Evolutionary conservation across 2,329 filamentous ascomycete genomes (phyloP), one percentile per base, ranked within the genome.

Genomic region (Laburnicola sp.): DNA sequence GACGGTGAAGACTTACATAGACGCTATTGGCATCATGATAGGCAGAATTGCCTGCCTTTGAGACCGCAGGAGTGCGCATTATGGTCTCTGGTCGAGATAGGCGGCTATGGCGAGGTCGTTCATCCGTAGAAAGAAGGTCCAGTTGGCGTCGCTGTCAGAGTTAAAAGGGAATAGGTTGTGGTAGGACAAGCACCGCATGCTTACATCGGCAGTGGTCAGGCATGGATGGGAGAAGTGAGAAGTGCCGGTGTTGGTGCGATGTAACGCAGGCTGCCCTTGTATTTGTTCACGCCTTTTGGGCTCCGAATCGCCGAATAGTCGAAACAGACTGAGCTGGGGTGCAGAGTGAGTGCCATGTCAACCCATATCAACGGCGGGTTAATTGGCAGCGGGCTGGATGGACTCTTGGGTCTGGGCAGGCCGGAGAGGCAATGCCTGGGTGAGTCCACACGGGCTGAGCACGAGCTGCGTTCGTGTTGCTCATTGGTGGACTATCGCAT

Each of bases 11-110:
- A 37, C 51, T 34, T 27, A 53, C 51, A 42, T 53, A 53, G 41
- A 53, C 51, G 26, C 45, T 45, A 7, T 25, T 49, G 22, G 42
- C 51, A 53, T 53, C 46, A 26, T 49, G 45, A 21, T 53, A 53
- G 6, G 51, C 51, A 37, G 51, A 49, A 25, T 53, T 53, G 9
- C 51, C 51, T 25, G 45, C 45, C 26, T 38, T 48, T 22, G 41
- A 36, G 16, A 46, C 26, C n/a, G 46, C 35, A 6, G 41, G 32
- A 26, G 34, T 10, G 32, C 25, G 26, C 50, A 52, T 52, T 31
- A 26, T 32, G 36, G 23, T 46, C 40, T 34, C 36, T 35, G 36
- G 34, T 11, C 11, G n/a, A 10, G 35, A 34, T 22, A 23, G 37
- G 31, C 11, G 9, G 11, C 25, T 21, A 35, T 45, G n/a, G 28